Evolutionary conservation across 139 green algal genomes (phyloP), one percentile per base, ranked within the genome.

Genomic region (Closterium sp.): DNA sequence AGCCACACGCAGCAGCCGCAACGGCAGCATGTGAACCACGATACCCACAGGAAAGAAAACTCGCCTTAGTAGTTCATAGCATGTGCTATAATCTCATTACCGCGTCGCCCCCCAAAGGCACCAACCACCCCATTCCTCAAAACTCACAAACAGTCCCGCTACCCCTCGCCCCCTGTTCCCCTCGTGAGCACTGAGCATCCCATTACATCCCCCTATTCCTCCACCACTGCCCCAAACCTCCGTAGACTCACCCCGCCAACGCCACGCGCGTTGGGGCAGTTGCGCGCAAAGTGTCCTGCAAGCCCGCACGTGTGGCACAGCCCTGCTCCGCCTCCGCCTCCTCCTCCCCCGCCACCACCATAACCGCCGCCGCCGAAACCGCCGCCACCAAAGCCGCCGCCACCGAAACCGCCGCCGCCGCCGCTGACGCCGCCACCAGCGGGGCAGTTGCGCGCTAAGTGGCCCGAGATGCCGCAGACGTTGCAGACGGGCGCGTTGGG

Each of bases 401-500:
- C 86, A 6, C 86, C 86, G 86, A 69, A 69, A 66, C 36, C 43
- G 43, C 43, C 43, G 43, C 38, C 38, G 38, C 30, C 64, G 7
- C 88, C 83, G 6, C 23, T 12, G 81, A 8, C n/a, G 21, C 30
- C 89, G 81, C 6, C 25, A 0, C 4, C 23, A 8, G 28, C 21
- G 33, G 90, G 25, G 43, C 90, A 93, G 28, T 90, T 34, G 30
- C 34, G 35, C 3, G 90, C 87, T 0, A 93, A 88, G 83, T 93
- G 90, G 30, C 90, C 87, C n/a, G 32, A n/a, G 16, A 55, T 6
- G 86, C 90, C 90, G 87, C 90, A 93, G 28, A 30, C 86, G 87
- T 93, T 93, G 90, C 90, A 93, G 7, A 93, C 90, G 33, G 90
- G 90, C 34, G 33, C 31, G 87, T 92, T 88, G 33, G 64, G 31